Evolutionary conservation across 495 filamentous ascomycete species (phyloP).

Genomic region (Apiosordaria backusii): DNA sequence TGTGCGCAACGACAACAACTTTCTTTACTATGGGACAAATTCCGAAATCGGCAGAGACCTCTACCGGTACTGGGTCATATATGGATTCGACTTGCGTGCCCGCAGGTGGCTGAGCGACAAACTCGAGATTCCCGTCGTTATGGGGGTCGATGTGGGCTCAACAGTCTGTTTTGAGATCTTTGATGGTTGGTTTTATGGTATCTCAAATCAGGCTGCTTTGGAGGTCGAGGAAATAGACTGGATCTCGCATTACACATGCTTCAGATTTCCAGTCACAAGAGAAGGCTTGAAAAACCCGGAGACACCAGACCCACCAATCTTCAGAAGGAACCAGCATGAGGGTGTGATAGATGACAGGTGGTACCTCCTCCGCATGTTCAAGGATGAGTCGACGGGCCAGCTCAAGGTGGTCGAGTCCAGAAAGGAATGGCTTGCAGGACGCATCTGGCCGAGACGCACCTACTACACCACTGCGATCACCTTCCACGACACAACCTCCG

Average conservation of each 20-base stretch:
- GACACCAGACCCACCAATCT: conserved; percentile 46
- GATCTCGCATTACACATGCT: conserved; percentile 68
- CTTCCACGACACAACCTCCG: conserved; percentile 35
- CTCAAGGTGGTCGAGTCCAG: conserved; percentile 66
- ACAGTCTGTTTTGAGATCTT: conserved; percentile 71
- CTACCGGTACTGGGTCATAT: conserved; percentile 59
- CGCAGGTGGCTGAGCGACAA: conserved; percentile 33
- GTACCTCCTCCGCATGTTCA: conserved; percentile 62
- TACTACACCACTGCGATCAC: conserved; percentile 62
- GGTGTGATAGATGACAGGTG: conserved; percentile 76
- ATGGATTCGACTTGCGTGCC: conserved; percentile 48
- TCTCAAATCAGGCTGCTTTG: conserved; percentile 64
- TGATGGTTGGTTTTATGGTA: conserved; percentile 64
- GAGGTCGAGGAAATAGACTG: conserved; percentile 64
- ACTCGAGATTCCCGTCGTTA: conserved; percentile 51
- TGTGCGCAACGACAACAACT: conserved; percentile 62
- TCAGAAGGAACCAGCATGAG: conserved; percentile 65
- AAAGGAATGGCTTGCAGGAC: conserved; percentile 62
- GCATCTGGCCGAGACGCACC: conserved; percentile 59
- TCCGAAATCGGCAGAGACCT: conserved; percentile 49
- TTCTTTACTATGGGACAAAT: conserved; percentile 67
- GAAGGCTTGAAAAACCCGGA: conserved; percentile 33
- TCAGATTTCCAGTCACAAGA: conserved; percentile 52
- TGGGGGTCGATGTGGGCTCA: conserved; percentile 62
- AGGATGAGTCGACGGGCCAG: conserved; percentile 58